Conservation (phyloP, 148 eudicot species). For the Polygonum maritimum region DNA sequence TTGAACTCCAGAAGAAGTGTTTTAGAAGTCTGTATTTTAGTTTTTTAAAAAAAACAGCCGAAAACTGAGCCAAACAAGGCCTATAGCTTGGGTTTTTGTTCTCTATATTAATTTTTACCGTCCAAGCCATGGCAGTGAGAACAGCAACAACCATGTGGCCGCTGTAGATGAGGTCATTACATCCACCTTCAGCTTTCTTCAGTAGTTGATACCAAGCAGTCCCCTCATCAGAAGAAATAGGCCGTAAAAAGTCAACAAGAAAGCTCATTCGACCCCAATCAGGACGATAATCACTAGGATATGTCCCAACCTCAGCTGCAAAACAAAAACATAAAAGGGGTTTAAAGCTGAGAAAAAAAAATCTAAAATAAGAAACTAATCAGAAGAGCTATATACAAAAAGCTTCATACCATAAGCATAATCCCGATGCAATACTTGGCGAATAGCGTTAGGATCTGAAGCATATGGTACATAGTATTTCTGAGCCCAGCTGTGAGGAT, state of each 20-base stretch:
- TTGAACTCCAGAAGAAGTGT: too few species aligned
- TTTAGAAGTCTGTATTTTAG: too few species aligned
- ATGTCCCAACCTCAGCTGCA: slow-evolving; percentile 48
- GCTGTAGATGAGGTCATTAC: slow-evolving; percentile 93
- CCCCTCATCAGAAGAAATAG: slow-evolving; percentile 55
- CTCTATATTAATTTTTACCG: slow-evolving; percentile 33
- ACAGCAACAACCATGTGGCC: slow-evolving; percentile 99
- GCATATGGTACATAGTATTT: slow-evolving; percentile 92
- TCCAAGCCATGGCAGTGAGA: slow-evolving; percentile 99
- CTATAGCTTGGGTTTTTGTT: neutral
- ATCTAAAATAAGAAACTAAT: neutral
- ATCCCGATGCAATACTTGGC: slow-evolving; percentile 50
- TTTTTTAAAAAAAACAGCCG: too few species aligned
- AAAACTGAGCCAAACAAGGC: neutral
- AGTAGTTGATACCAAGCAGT: slow-evolving; percentile 71
- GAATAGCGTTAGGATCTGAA: slow-evolving; percentile 59
- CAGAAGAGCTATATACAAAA: neutral
- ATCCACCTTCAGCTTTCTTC: slow-evolving; percentile 91
- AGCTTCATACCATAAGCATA: slow-evolving; percentile 55
- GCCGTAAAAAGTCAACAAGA: slow-evolving; percentile 71
- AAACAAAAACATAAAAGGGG: slow-evolving; percentile 3
- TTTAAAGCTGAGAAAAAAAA: neutral
- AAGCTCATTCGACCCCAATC: slow-evolving; percentile 94
- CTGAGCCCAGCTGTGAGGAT: slow-evolving; percentile 95
- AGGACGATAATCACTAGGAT: slow-evolving; percentile 52